Evolutionary conservation across 257 asterid genomes (phyloP).

Genomic region (Penstemon eatonii): DNA sequence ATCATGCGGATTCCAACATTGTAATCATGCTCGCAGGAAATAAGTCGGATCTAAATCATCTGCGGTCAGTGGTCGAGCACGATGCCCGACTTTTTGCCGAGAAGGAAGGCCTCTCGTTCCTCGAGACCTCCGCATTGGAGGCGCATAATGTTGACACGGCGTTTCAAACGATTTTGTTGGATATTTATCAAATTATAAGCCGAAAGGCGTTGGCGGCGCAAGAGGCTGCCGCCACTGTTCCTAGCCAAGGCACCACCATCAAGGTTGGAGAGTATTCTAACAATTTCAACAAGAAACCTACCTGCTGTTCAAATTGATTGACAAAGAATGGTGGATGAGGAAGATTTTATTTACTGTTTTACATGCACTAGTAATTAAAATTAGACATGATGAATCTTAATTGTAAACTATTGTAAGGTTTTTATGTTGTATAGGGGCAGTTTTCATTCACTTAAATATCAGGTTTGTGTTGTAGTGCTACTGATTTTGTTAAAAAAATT

Average conservation of each 20-base stretch:
- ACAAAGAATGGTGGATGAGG: too few relatives aligned
- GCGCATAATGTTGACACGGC: constrained; percentile 49
- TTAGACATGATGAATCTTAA: too few relatives aligned
- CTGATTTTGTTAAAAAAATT: too few relatives aligned
- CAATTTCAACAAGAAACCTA: constrained; percentile 1
- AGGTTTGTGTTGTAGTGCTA: too few relatives aligned
- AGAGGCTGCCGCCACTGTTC: constrained; percentile 40
- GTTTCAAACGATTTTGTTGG: constrained; percentile 47
- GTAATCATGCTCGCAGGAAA: constrained; percentile 54
- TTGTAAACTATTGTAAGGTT: constrained; percentile 29
- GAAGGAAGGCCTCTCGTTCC: constrained; percentile 45
- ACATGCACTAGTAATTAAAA: too few relatives aligned
- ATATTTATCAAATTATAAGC: constrained; percentile 45
- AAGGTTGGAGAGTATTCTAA: constrained; percentile 39
- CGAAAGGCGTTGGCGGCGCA: constrained; percentile 50
- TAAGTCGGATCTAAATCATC: constrained; percentile 45
- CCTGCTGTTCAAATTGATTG: constrained; percentile 39
- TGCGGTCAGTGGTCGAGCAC: constrained; percentile 41
- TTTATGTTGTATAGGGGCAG: constrained; percentile 18
- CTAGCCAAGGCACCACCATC: constrained; percentile 46
- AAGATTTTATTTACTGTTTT: too few relatives aligned
- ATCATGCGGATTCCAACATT: constrained; percentile 54
- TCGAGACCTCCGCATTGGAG: constrained; percentile 28
- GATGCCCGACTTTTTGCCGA: constrained; percentile 46
- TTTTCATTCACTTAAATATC: too few relatives aligned